Conservation (phyloP, 2,329 filamentous ascomycete species). For the Pestalotiopsis fici region DNA sequence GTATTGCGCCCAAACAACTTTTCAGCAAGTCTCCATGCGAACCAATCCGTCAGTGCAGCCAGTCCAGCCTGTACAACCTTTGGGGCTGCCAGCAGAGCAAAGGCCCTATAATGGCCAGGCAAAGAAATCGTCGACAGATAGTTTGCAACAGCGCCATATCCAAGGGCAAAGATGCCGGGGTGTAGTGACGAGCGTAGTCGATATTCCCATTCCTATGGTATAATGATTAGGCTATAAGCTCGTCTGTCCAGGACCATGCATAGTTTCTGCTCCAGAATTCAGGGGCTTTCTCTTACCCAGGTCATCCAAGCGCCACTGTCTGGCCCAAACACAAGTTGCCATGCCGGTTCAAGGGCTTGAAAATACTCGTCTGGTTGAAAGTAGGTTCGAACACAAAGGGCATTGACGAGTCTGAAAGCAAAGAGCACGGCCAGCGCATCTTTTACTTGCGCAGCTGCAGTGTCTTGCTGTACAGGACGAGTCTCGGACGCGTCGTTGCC, state of each 20-base stretch:
- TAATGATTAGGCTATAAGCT: not conserved
- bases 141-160: conserved; percentile 66
- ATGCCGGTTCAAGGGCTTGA: conserved; percentile 92
- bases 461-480: conserved; percentile 20
- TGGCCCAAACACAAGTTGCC: conserved; percentile 80
- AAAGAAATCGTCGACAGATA: conserved; percentile 40
- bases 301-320: conserved; percentile 87
- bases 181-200: conserved; percentile 89
- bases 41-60: conserved; percentile 80
- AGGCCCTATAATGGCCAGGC: conserved; percentile 5
- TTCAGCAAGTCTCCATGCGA: conserved; percentile 80
- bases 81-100: conserved; percentile 65
- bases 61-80: conserved; percentile 75
- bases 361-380: conserved; percentile 99
- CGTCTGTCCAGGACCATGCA: not conserved
- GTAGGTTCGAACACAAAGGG: conserved; percentile 79
- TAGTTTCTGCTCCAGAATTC: not conserved
- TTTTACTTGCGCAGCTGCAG: conserved; percentile 29
- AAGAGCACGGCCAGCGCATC: conserved; percentile 49
- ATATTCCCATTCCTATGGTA: conserved; percentile 84
- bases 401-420: conserved; percentile 77
- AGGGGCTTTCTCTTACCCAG: conserved; percentile 66
- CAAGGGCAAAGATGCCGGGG: conserved; percentile 78
- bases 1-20: conserved; percentile 70
- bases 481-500: not conserved